phyloP scores from a whole-genome alignment of 257 asterid species.

The Verbascum thapsus region DNA sequence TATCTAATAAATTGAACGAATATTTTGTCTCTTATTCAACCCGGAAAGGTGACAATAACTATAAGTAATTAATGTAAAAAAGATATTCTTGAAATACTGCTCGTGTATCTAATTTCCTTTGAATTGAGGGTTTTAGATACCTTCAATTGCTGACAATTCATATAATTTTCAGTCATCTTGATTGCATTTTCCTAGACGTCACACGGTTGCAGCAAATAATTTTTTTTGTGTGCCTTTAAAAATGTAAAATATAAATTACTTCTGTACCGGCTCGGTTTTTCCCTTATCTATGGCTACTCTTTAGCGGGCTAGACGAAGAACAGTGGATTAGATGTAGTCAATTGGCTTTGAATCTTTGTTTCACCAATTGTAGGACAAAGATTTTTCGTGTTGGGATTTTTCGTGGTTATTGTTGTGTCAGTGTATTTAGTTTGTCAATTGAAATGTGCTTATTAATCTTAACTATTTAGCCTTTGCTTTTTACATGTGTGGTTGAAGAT shows the following conservation, averaged over 20 bases:
- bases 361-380: neutral
- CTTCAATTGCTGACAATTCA: neutral
- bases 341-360: constrained; percentile 4
- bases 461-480: neutral
- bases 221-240: constrained; percentile 6
- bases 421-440: constrained; percentile 21
- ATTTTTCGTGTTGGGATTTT: too few species aligned
- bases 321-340: neutral
- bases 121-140: constrained; percentile 1
- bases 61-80: neutral
- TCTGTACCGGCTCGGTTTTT: neutral
- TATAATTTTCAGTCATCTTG: neutral
- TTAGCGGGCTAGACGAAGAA: neutral
- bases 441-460: neutral
- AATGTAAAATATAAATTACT: constrained; percentile 4
- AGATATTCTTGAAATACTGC: neutral
- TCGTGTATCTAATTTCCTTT: constrained; percentile 5
- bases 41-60: neutral
- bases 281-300: too few species aligned
- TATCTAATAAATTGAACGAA: neutral
- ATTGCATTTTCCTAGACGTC: constrained; percentile 14
- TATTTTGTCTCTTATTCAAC: neutral
- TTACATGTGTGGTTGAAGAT: neutral
- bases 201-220: too few species aligned
- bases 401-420: constrained; percentile 1